Percentiles rank a stretch among this genome's conserved stretches.
Conservation (phyloP, 2,329 filamentous ascomycete species). For the Alternaria tenuissima region DNA sequence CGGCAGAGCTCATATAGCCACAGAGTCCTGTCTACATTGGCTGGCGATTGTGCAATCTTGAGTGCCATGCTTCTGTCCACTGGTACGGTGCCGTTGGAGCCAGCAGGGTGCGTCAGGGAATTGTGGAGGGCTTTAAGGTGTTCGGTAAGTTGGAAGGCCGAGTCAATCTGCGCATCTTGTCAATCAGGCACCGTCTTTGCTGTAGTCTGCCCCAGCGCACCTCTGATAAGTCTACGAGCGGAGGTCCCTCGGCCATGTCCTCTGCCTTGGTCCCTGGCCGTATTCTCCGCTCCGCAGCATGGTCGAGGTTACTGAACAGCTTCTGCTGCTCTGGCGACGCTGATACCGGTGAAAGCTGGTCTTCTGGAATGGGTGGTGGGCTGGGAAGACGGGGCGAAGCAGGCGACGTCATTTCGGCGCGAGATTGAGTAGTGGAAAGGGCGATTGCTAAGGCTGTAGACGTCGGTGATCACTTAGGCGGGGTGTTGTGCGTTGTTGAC, state of each 20-base stretch:
- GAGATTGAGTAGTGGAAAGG: neutral
- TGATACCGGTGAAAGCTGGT: slow-evolving; percentile 83
- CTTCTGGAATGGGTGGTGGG: slow-evolving; percentile 92
- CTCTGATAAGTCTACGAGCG: slow-evolving; percentile 83
- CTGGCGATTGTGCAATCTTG: slow-evolving; percentile 79
- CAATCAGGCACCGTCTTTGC: slow-evolving; percentile 21
- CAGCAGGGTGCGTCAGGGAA: slow-evolving; percentile 72
- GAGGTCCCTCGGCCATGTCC: slow-evolving; percentile 92
- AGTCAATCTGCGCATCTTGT: slow-evolving; percentile 75
- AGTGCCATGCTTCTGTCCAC: slow-evolving; percentile 79
- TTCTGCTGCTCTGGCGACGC: slow-evolving; percentile 66
- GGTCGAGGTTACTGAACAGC: slow-evolving; percentile 66
- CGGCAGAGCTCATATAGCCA: slow-evolving; percentile 99
- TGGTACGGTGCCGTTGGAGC: slow-evolving; percentile 67
- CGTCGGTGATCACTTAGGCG: slow-evolving; percentile 1
- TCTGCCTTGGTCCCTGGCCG: slow-evolving; percentile 89
- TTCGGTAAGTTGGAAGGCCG: slow-evolving; percentile 95
- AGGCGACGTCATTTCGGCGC: slow-evolving; percentile 36
- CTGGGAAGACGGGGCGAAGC: slow-evolving; percentile 89
- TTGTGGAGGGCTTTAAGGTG: slow-evolving; percentile 93
- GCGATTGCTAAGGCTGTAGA: neutral
- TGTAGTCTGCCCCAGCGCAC: slow-evolving; percentile 59
- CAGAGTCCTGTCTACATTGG: slow-evolving; percentile 82
- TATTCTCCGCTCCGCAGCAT: slow-evolving; percentile 82
- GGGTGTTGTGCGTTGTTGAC: slow-evolving; percentile 23